A percentile compares a stretch with the other conserved stretches of the same genome.
These are phyloP conservation scores for Penicillium sp. DNA, from an alignment of 2,329 filamentous ascomycete species.

Conservation along the genomic window DNA sequence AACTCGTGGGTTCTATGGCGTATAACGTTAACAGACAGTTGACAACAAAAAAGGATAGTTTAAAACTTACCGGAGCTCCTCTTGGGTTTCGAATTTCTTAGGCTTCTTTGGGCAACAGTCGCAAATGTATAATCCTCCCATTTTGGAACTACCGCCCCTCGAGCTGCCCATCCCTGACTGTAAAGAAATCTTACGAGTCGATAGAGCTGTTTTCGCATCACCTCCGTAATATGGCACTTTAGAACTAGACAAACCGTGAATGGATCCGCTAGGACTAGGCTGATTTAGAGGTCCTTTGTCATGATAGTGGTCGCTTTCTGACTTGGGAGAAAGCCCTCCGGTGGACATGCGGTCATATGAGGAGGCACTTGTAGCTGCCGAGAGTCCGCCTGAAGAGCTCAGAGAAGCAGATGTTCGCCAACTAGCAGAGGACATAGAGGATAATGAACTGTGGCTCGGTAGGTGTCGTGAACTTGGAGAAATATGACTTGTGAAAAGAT, in stretches of 20 bases:
- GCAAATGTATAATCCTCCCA: slow-evolving; percentile 61
- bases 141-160: slow-evolving; percentile 21
- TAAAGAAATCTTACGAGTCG: slow-evolving; percentile 48
- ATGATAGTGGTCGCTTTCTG: slow-evolving; percentile 51
- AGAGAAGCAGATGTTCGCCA: slow-evolving; percentile 53
- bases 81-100: slow-evolving; percentile 83
- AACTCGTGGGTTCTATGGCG: slow-evolving; percentile 70
- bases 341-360: slow-evolving; percentile 61
- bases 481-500: slow-evolving; percentile 53
- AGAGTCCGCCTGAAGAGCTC: slow-evolving; percentile 49
- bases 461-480: slow-evolving; percentile 54
- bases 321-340: slow-evolving; percentile 55
- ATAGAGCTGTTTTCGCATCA: slow-evolving; percentile 37
- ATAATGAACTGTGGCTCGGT: slow-evolving; percentile 58
- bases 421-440: slow-evolving; percentile 61
- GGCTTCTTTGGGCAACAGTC: slow-evolving; percentile 97
- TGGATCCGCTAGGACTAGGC: slow-evolving; percentile 45
- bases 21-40: background rate
- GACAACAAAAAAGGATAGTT: background rate
- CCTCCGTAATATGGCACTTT: slow-evolving; percentile 27
- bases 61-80: slow-evolving; percentile 72
- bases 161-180: slow-evolving; percentile 20
- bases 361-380: slow-evolving; percentile 58
- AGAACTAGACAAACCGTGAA: slow-evolving; percentile 29
- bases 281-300: slow-evolving; percentile 47